These are phyloP conservation scores for Durotheca rogersii DNA, from an alignment of 495 filamentous ascomycete genomes.

Conservation along the genomic window DNA sequence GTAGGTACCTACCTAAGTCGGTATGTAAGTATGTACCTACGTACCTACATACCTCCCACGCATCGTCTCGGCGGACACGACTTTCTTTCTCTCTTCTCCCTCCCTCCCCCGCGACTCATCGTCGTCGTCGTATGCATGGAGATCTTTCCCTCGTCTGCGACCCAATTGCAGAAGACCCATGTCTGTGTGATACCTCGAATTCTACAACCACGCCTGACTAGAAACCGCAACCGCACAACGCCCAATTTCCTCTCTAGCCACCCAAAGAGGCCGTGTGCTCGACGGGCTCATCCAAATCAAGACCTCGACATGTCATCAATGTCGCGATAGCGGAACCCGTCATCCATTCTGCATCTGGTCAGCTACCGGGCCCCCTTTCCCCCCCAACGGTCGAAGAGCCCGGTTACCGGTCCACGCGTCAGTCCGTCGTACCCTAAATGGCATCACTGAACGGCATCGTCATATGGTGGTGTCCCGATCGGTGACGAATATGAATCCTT, in stretches of 20 bases:
- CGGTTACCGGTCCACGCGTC: too few relatives aligned
- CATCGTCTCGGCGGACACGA: too few relatives aligned
- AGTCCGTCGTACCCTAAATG: too few relatives aligned
- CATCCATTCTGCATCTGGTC: slow-evolving; percentile 15
- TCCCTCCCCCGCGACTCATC: too few relatives aligned
- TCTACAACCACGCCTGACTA: slow-evolving; percentile 15
- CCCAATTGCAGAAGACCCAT: slow-evolving; percentile 10
- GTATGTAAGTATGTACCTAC: too few relatives aligned
- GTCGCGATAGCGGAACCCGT: slow-evolving; percentile 18
- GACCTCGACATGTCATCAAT: slow-evolving; percentile 16
- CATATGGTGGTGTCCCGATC: neutral
- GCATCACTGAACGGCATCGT: neutral
- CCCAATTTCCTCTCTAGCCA: slow-evolving; percentile 19
- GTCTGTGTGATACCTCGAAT: too few relatives aligned
- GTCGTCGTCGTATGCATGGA: too few relatives aligned
- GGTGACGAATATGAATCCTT: slow-evolving; percentile 4
- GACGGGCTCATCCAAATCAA: slow-evolving; percentile 28
- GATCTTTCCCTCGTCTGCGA: slow-evolving; percentile 26
- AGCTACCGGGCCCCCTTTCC: slow-evolving; percentile 1
- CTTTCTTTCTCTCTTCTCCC: too few relatives aligned
- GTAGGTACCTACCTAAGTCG: too few relatives aligned
- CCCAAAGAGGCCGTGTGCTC: slow-evolving; percentile 24
- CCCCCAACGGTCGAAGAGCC: too few relatives aligned
- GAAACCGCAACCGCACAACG: slow-evolving; percentile 24
- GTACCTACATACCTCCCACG: too few relatives aligned